Conservation (phyloP, 2,329 filamentous ascomycete species). For the Ceratocystis huliohia region DNA sequence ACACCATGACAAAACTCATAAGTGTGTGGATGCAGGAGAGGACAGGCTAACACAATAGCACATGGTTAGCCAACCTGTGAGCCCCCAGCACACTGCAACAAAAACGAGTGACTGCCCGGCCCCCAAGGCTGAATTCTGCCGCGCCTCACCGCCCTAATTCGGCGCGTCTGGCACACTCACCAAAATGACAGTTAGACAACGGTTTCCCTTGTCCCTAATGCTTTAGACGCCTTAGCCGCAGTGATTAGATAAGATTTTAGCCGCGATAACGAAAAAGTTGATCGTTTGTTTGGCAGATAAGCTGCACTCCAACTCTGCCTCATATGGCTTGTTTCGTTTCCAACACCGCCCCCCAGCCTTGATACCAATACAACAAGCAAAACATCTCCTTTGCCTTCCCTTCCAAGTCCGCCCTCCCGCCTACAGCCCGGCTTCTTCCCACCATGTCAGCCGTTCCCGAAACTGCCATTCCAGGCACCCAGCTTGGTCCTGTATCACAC, state of each 20-base stretch:
- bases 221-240: background rate
- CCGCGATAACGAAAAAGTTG: slow-evolving; percentile 18
- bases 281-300: background rate
- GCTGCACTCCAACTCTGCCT: background rate
- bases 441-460: slow-evolving; percentile 27
- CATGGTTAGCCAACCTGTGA: background rate
- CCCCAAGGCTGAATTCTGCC: slow-evolving; percentile 22
- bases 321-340: background rate
- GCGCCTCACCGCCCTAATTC: slow-evolving; percentile 18
- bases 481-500: slow-evolving; percentile 54
- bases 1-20: background rate
- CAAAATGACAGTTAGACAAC: background rate
- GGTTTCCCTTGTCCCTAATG: background rate
- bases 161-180: background rate
- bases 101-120: background rate
- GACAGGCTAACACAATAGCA: background rate
- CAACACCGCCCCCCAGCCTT: background rate
- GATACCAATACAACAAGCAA: too few relatives aligned
- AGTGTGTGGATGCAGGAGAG: background rate
- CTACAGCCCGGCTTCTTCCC: too few relatives aligned
- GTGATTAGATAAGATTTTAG: slow-evolving; percentile 7
- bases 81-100: background rate
- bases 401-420: background rate
- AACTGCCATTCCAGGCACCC: slow-evolving; percentile 68
- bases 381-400: background rate